phyloP scores from a whole-genome alignment of 2,329 filamentous ascomycete genomes.

The Gnomoniopsis smithogilvyi region DNA sequence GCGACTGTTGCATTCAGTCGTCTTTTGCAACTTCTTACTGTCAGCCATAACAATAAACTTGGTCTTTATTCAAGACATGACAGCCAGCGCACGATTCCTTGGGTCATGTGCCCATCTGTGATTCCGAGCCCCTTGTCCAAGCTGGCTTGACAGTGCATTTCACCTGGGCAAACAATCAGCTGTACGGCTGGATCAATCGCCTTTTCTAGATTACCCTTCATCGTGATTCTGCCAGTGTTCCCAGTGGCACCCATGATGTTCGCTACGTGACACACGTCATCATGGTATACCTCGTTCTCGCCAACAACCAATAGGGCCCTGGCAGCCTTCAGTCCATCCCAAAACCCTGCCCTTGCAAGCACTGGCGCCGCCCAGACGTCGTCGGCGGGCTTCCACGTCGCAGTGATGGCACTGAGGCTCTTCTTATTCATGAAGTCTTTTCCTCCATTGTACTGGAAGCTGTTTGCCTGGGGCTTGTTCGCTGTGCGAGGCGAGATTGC shows the following conservation, averaged over 20 bases:
- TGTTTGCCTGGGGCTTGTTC: conserved; percentile 18
- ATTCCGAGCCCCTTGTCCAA: conserved; percentile 17
- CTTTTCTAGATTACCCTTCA: neutral
- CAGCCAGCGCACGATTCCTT: conserved; percentile 7
- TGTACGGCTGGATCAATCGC: conserved; percentile 8
- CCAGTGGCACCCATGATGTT: conserved; percentile 16
- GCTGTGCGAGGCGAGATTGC: conserved; percentile 21
- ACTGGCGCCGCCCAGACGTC: conserved; percentile 21
- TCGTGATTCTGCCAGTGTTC: neutral
- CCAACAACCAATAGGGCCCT: conserved; percentile 16
- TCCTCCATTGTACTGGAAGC: conserved; percentile 18
- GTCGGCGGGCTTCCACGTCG: conserved; percentile 14
- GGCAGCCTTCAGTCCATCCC: conserved; percentile 15
- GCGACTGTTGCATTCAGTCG: neutral
- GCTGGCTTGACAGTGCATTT: conserved; percentile 19
- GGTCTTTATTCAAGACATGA: neutral
- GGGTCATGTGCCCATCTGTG: conserved; percentile 10
- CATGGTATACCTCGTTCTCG: conserved; percentile 18
- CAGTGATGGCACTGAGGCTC: conserved; percentile 13
- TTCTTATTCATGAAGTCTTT: conserved; percentile 20
- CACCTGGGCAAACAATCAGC: conserved; percentile 18
- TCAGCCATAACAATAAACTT: neutral
- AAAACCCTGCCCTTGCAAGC: conserved; percentile 13
- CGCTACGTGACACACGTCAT: conserved; percentile 18
- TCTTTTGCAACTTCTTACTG: neutral